Conservation (phyloP, 139 green algal genomes). For the Dunaliella sp. region DNA sequence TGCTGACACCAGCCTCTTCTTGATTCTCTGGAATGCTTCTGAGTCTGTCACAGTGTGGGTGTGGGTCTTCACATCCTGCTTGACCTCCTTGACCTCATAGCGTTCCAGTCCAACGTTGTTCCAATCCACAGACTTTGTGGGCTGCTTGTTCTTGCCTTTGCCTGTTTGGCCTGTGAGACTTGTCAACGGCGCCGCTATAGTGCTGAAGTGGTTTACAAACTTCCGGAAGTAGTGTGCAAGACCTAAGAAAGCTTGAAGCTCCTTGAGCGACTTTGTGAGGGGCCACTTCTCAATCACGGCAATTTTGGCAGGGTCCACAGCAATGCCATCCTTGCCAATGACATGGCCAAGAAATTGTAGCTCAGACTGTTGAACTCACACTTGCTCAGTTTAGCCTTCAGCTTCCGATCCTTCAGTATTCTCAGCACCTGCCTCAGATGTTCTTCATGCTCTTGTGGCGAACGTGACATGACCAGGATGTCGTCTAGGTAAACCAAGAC, state of each 20-base stretch:
- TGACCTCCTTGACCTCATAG: too few species aligned
- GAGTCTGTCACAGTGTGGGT: background rate
- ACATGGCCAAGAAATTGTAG: slow-evolving; percentile 48
- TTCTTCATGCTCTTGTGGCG: background rate
- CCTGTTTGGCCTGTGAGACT: slow-evolving; percentile 36
- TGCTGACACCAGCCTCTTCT: slow-evolving; percentile 7
- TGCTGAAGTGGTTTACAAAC: slow-evolving; percentile 39
- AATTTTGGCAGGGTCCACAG: slow-evolving; percentile 40
- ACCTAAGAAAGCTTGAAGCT: slow-evolving; percentile 52
- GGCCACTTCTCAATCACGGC: slow-evolving; percentile 37
- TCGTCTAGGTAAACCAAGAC: too few species aligned
- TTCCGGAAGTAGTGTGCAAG: slow-evolving; percentile 51
- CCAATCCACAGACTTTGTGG: too few species aligned
- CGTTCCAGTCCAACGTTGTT: too few species aligned
- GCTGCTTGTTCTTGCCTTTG: background rate
- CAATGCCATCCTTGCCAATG: slow-evolving; percentile 27
- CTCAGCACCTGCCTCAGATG: background rate
- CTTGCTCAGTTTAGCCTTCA: slow-evolving; percentile 44
- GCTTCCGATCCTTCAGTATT: background rate
- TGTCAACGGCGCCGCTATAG: slow-evolving; percentile 37
- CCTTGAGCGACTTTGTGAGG: slow-evolving; percentile 17
- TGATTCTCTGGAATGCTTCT: background rate
- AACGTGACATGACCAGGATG: too few species aligned
- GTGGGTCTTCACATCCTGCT: too few species aligned
- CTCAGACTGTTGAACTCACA: slow-evolving; percentile 40